These are phyloP conservation scores for Eudorina sp. DNA, from an alignment of 139 green algal genomes.

Conservation along the genomic window DNA sequence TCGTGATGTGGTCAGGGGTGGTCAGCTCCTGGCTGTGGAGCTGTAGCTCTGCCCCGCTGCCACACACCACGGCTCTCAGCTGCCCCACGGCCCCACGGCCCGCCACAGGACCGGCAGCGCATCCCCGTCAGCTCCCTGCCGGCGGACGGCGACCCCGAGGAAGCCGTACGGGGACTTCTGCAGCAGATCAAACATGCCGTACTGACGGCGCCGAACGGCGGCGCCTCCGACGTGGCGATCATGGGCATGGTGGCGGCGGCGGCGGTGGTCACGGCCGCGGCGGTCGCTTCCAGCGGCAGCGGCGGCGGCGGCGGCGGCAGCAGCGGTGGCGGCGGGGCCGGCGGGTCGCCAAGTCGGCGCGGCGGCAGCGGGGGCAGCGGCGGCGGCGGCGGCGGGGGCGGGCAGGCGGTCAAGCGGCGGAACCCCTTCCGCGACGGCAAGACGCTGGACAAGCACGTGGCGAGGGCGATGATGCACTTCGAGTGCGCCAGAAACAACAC, in stretches of 20 bases:
- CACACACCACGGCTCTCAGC: background rate
- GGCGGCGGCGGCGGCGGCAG: background rate
- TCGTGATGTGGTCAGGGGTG: too few species aligned
- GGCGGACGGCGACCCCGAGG: background rate
- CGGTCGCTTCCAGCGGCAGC: background rate
- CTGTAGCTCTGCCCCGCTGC: background rate
- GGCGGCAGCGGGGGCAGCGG: background rate
- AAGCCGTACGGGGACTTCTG: background rate
- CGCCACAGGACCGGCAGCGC: background rate
- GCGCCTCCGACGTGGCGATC: background rate
- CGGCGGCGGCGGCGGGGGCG: background rate
- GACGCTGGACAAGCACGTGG: constrained; percentile 9
- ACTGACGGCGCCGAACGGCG: background rate
- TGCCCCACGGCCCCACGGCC: background rate
- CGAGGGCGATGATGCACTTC: background rate
- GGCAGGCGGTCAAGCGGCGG: background rate
- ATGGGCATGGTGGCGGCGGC: constrained; percentile 12
- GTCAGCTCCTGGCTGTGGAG: too few species aligned
- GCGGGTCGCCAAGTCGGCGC: background rate
- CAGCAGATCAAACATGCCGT: background rate
- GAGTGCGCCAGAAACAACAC: constrained; percentile 18
- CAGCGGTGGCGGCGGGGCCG: background rate
- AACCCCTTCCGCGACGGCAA: background rate
- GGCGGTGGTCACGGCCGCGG: background rate
- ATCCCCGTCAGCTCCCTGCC: constrained; percentile 1